These are phyloP conservation scores for Penicillium psychrosexuale DNA, from an alignment of 2,329 filamentous ascomycete genomes.

Conservation along the genomic window DNA sequence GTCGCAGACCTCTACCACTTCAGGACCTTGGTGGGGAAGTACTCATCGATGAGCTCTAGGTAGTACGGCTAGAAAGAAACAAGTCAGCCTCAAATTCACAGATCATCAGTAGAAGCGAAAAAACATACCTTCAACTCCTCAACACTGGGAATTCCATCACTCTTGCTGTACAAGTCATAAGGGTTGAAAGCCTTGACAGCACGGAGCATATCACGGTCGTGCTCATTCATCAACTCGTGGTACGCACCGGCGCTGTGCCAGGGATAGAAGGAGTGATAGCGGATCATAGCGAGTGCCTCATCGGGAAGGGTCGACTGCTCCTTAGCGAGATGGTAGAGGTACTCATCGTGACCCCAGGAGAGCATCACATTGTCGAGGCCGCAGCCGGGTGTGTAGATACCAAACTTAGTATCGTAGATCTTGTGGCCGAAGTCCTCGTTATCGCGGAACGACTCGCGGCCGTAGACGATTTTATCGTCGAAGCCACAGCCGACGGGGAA, in stretches of 20 bases:
- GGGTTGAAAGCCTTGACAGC: conserved; percentile 86
- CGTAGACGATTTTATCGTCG: conserved; percentile 74
- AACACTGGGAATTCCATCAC: conserved; percentile 71
- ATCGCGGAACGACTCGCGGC: conserved; percentile 65
- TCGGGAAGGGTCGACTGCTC: conserved; percentile 73
- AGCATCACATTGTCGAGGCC: conserved; percentile 87
- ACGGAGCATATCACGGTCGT: conserved; percentile 74
- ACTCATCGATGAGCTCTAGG: conserved; percentile 70
- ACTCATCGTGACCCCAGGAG: conserved; percentile 66
- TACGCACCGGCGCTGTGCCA: conserved; percentile 86
- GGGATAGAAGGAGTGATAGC: conserved; percentile 90
- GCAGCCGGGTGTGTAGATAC: conserved; percentile 76
- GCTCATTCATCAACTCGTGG: conserved; percentile 74
- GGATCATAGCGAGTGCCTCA: conserved; percentile 86
- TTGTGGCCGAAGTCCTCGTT: conserved; percentile 73
- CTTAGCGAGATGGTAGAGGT: conserved; percentile 74
- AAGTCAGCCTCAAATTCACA: neutral
- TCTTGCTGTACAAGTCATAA: conserved; percentile 91
- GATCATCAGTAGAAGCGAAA: too few relatives aligned
- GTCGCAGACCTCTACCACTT: conserved; percentile 55
- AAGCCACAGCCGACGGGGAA: conserved; percentile 48
- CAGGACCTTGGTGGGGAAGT: conserved; percentile 65
- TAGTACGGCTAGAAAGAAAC: conserved; percentile 59
- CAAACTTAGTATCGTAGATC: conserved; percentile 71
- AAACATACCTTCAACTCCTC: conserved; percentile 63